Percentiles rank a stretch among this genome's conserved stretches.
Conservation (phyloP, 1,284 basidiomycete species). For the Meira miltonrushii region DNA sequence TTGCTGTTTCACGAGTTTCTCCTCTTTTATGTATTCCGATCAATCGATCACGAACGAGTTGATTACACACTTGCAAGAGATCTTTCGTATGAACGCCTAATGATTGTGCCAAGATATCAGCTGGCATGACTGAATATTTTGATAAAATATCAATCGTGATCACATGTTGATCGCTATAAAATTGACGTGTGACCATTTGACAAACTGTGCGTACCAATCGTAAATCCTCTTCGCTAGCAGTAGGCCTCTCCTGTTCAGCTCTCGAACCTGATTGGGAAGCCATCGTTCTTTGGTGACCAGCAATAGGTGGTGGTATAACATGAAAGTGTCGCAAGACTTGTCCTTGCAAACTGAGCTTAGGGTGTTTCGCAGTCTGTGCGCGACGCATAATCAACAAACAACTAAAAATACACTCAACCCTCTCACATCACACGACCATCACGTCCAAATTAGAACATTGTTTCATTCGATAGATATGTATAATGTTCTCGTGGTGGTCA, state of each 20-base stretch:
- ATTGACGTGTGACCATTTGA: constrained; percentile 83
- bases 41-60: constrained; percentile 75
- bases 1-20: not conserved
- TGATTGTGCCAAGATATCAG: constrained; percentile 80
- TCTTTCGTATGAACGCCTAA: constrained; percentile 88
- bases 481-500: too few species aligned
- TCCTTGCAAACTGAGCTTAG: too few species aligned
- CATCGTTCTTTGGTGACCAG: too few species aligned
- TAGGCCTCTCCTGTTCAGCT: not conserved
- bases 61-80: constrained; percentile 82
- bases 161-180: constrained; percentile 87
- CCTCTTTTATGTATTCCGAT: constrained; percentile 17
- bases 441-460: too few species aligned
- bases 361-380: too few species aligned
- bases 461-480: too few species aligned
- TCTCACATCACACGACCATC: too few species aligned
- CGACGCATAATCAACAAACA: too few species aligned
- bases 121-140: constrained; percentile 77
- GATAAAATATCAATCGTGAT: constrained; percentile 90
- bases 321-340: too few species aligned
- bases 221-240: constrained; percentile 39
- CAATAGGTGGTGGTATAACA: too few species aligned
- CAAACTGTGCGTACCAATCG: constrained; percentile 60
- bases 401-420: too few species aligned
- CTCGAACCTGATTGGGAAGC: not conserved